Evolutionary conservation across 1,284 basidiomycete species (phyloP).

Genomic region (Pterulicium gracile): DNA sequence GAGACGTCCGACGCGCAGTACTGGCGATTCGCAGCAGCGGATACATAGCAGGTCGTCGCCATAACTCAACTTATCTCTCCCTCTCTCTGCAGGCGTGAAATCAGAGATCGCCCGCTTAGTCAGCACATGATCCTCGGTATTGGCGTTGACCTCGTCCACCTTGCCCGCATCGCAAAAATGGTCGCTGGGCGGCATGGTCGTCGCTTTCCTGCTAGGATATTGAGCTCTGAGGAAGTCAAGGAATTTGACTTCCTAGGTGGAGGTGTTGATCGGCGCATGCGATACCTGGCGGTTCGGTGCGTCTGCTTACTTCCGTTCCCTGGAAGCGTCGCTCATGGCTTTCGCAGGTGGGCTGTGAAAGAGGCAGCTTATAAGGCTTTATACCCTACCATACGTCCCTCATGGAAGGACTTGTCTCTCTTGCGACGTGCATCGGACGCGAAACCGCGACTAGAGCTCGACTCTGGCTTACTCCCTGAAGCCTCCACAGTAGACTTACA

Average conservation of each 20-base stretch:
- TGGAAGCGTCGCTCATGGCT: slow-evolving; percentile 3
- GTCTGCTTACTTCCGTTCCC: slow-evolving; percentile 11
- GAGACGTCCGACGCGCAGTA: slow-evolving; percentile 53
- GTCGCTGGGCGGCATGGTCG: slow-evolving; percentile 37
- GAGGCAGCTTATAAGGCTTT: slow-evolving; percentile 89
- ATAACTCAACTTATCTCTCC: slow-evolving; percentile 17
- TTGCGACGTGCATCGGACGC: slow-evolving; percentile 19
- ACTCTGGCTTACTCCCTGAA: slow-evolving; percentile 15
- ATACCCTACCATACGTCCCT: slow-evolving; percentile 48
- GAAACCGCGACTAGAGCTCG: slow-evolving; percentile 44
- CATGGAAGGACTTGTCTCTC: slow-evolving; percentile 72
- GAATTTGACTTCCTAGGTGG: slow-evolving; percentile 29
- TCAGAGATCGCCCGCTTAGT: neutral
- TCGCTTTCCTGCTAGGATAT: slow-evolving; percentile 49
- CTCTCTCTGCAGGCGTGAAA: slow-evolving; percentile 12
- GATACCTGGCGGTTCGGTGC: slow-evolving; percentile 61
- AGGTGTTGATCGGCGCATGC: slow-evolving; percentile 17
- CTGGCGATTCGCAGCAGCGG: slow-evolving; percentile 74
- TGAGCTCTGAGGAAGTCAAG: slow-evolving; percentile 41
- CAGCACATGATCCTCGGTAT: slow-evolving; percentile 60
- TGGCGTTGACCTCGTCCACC: slow-evolving; percentile 68
- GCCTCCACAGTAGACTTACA: slow-evolving; percentile 31
- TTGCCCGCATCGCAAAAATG: slow-evolving; percentile 53
- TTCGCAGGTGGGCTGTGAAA: slow-evolving; percentile 69
- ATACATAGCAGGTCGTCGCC: slow-evolving; percentile 31